These are phyloP conservation scores for Closterium sp. DNA, from an alignment of 139 green algal genomes.

Conservation along the genomic window DNA sequence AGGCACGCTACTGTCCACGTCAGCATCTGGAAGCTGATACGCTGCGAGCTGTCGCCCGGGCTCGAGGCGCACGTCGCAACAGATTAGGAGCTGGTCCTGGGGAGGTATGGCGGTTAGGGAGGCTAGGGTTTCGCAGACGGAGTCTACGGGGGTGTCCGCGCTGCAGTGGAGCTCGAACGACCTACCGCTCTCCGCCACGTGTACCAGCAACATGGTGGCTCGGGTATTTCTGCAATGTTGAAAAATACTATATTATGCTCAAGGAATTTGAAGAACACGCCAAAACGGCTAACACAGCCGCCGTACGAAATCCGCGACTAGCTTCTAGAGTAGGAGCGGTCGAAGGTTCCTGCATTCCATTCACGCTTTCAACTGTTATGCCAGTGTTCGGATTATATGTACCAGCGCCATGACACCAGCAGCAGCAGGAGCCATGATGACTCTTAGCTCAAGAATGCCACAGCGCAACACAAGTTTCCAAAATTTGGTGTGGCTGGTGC, in stretches of 20 bases:
- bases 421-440: too few relatives aligned
- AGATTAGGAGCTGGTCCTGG: conserved; percentile 82
- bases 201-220: conserved; percentile 1
- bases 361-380: background rate
- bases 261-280: too few relatives aligned
- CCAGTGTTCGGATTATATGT: too few relatives aligned
- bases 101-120: conserved; percentile 67
- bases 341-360: background rate
- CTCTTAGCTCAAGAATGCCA: too few relatives aligned
- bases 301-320: background rate
- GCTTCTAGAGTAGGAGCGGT: background rate
- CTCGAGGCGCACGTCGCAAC: conserved; percentile 69
- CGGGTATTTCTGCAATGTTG: background rate
- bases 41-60: conserved; percentile 50
- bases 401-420: too few relatives aligned
- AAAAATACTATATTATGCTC: too few relatives aligned
- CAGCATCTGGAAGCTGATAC: conserved; percentile 69
- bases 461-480: too few relatives aligned
- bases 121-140: conserved; percentile 72
- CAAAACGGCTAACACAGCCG: too few relatives aligned
- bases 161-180: conserved; percentile 37
- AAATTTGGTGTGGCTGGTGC: too few relatives aligned
- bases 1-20: background rate
- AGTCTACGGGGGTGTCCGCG: conserved; percentile 36
- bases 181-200: conserved; percentile 40